Evolutionary conservation across 2,329 filamentous ascomycete genomes (phyloP).

Genomic region (Trichoderma harzianum): DNA sequence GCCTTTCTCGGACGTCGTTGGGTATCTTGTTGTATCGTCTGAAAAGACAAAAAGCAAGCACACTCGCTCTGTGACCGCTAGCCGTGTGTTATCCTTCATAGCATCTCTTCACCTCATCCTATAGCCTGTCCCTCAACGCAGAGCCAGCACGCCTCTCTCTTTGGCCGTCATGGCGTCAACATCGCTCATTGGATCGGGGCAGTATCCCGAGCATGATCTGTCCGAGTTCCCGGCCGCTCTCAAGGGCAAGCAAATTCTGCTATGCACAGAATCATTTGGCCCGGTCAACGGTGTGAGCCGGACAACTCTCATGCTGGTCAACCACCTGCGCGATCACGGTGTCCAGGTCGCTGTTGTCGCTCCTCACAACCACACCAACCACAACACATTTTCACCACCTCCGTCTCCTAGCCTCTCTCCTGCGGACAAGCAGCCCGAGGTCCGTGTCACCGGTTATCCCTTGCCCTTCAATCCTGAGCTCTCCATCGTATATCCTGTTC

Average conservation of each 20-base stretch:
- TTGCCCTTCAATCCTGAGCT: constrained; percentile 70
- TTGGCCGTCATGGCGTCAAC: constrained; percentile 18
- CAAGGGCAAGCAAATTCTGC: constrained; percentile 59
- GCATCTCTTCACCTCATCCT: background rate
- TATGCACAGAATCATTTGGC: constrained; percentile 69
- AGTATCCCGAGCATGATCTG: constrained; percentile 37
- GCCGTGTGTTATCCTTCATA: background rate
- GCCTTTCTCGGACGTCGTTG: background rate
- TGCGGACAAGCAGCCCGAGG: constrained; percentile 42
- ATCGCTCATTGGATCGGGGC: constrained; percentile 7
- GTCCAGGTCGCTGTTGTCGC: constrained; percentile 65
- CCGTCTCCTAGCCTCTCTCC: constrained; percentile 33
- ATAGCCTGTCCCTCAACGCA: background rate
- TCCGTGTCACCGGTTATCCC: constrained; percentile 61
- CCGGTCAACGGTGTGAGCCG: constrained; percentile 71
- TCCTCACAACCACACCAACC: constrained; percentile 53
- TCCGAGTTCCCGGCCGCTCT: constrained; percentile 47
- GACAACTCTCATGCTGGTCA: constrained; percentile 66
- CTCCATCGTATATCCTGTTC: constrained; percentile 66
- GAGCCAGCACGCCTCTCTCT: background rate
- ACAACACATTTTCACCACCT: constrained; percentile 52
- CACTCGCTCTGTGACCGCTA: constrained; percentile 18
- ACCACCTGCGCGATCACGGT: constrained; percentile 62
- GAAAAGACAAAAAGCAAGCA: constrained; percentile 26
- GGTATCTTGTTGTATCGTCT: background rate